phyloP scores from a whole-genome alignment of 306 rosid species.

The Arachis stenosperma region DNA sequence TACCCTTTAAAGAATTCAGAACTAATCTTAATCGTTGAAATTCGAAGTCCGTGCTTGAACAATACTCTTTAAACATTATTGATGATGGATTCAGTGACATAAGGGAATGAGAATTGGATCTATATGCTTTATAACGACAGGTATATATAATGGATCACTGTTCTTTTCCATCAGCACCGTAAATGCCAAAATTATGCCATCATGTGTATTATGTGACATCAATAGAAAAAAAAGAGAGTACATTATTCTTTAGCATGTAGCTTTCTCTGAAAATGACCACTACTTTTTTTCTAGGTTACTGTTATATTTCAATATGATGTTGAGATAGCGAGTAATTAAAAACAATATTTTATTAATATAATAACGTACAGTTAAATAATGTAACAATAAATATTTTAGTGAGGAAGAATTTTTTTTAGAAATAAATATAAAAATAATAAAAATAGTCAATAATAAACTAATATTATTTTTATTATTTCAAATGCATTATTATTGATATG shows the following conservation, averaged over 20 bases:
- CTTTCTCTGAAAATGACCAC: not conserved
- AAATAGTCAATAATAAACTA: too few species aligned
- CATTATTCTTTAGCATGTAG: not conserved
- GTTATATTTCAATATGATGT: not conserved
- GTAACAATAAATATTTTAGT: too few species aligned
- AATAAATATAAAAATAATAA: too few species aligned
- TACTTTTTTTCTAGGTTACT: not conserved
- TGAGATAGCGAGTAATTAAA: not conserved
- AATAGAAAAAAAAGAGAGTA: not conserved
- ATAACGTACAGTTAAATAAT: too few species aligned
- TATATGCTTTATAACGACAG: not conserved
- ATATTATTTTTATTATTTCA: too few species aligned
- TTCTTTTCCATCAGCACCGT: not conserved
- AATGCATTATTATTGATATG: too few species aligned
- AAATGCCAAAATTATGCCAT: not conserved
- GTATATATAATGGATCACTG: not conserved
- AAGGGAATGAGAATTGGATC: not conserved
- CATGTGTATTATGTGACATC: not conserved
- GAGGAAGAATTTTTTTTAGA: too few species aligned
- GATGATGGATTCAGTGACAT: too few species aligned
- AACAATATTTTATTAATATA: too few species aligned
- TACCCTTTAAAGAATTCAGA: too few species aligned
- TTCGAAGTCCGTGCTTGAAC: not conserved
- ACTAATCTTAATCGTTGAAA: not conserved
- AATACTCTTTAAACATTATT: too few species aligned